A percentile compares a stretch with the other conserved stretches of the same genome.
Evolutionary conservation across 345 rosid genomes (phyloP).

Genomic region (Acer yangbiense): DNA sequence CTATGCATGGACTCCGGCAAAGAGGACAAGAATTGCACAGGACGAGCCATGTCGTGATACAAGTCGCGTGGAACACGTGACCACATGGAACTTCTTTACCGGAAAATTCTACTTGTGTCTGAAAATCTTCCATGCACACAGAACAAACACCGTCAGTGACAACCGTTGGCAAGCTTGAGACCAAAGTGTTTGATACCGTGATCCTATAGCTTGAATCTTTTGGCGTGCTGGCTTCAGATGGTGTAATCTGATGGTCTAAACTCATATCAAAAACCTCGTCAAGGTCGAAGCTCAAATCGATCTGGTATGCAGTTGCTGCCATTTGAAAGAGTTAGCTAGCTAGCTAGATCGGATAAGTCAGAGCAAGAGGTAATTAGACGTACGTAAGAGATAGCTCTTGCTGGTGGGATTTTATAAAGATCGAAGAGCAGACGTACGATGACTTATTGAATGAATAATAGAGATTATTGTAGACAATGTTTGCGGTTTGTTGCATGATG

Average conservation of each 20-base stretch:
- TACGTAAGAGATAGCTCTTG: not conserved
- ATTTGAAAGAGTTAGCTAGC: not conserved
- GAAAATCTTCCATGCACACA: conserved; percentile 37
- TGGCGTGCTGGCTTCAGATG: not conserved
- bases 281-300: conserved; percentile 31
- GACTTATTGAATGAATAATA: not conserved
- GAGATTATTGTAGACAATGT: not conserved
- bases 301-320: not conserved
- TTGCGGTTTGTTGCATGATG: not conserved
- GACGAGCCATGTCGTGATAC: conserved; percentile 36
- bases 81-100: conserved; percentile 34
- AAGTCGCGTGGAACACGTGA: conserved; percentile 33
- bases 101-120: not conserved
- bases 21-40: conserved; percentile 35
- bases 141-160: conserved; percentile 19
- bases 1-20: conserved; percentile 27
- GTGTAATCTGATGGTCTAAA: not conserved
- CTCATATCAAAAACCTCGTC: conserved; percentile 25
- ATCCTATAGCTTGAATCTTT: not conserved
- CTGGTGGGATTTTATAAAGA: not conserved
- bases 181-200: not conserved
- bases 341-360: not conserved
- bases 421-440: not conserved
- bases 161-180: conserved; percentile 20
- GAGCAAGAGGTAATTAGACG: not conserved